phyloP scores from a whole-genome alignment of 1,284 basidiomycete genomes.

The Caloboletus firmus region DNA sequence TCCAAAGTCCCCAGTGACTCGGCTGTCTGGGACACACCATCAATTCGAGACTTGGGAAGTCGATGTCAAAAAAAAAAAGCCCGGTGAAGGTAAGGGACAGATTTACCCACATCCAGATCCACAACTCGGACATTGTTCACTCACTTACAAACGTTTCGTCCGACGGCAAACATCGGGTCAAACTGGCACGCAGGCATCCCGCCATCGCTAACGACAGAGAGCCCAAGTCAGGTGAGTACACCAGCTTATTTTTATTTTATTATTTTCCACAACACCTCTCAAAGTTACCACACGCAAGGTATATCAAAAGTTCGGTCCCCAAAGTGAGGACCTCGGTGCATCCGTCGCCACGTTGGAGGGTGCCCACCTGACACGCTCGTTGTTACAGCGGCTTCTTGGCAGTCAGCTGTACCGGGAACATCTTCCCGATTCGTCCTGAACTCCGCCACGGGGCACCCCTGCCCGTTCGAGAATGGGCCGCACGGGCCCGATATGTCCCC shows the following conservation, averaged over 20 bases:
- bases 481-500: not conserved
- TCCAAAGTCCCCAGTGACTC: not conserved
- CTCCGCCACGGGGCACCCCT: slow-evolving; percentile 5
- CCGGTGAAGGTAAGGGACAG: not conserved
- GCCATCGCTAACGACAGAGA: not conserved
- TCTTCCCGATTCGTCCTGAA: not conserved
- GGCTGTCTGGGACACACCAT: not conserved
- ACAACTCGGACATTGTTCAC: not conserved
- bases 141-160: not conserved
- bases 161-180: not conserved
- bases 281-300: not conserved
- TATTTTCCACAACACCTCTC: not conserved
- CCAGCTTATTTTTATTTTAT: not conserved
- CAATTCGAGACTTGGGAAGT: not conserved
- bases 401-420: not conserved
- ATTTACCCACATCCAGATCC: not conserved
- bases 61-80: not conserved
- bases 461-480: slow-evolving; percentile 3
- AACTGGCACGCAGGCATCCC: not conserved
- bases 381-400: not conserved
- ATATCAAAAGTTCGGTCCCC: not conserved
- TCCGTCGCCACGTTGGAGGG: not conserved
- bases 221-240: slow-evolving; percentile 4
- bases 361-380: not conserved
- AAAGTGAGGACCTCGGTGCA: not conserved